Evolutionary conservation across 208 protist genomes (phyloP), one percentile per base, ranked within the genome.

Genomic region (Strigomonas galati): DNA sequence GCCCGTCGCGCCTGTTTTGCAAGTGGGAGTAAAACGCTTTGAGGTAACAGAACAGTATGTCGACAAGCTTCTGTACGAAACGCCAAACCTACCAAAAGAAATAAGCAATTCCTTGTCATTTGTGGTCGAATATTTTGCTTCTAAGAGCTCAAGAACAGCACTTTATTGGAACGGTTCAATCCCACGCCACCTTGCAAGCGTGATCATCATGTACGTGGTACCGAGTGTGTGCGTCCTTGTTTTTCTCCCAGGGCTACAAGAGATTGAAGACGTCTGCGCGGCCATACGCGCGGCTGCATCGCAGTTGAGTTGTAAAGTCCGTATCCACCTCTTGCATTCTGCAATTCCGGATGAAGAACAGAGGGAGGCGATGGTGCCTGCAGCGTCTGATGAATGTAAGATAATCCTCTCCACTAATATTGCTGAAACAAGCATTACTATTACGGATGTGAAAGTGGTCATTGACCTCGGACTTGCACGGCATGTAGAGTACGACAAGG

Each of bases 391-490:
- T 43, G 54, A 60, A 26, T 69, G 65, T 44, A 94, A 97, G 73
- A 76, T 98, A 10, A 82, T 98, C 24, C 67, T 98, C 31, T 78
- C 92, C 24, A 98, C 95, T 15, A 98, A 97, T 66, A 97, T 98
- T 59, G 95, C 95, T 32, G 95, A 98, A 72, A 95, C 93, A 12
- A 91, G 79, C 57, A 74, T 98, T 30, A 98, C 95, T 12, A 96
- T 98, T 65, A 81, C 91, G 65, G 88, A 88, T 43, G 79, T 97
- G 55, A 69, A 75, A 44, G 94, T 85, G 72, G 95, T 98, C n/a
- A 88, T 98, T 76, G 95, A 98, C 76, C 5, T 37, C 35, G 65
- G 65, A 4, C 56, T 69, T 5, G 56, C 65, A 1, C 31, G 55
- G 14, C 48, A 58, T 26, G 52, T 68, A 19, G 31, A 23, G 15